A percentile compares a stretch with the other conserved stretches of the same genome.
Evolutionary conservation across 257 asterid genomes (phyloP).

Genomic region (Thymus quinquecostatus): DNA sequence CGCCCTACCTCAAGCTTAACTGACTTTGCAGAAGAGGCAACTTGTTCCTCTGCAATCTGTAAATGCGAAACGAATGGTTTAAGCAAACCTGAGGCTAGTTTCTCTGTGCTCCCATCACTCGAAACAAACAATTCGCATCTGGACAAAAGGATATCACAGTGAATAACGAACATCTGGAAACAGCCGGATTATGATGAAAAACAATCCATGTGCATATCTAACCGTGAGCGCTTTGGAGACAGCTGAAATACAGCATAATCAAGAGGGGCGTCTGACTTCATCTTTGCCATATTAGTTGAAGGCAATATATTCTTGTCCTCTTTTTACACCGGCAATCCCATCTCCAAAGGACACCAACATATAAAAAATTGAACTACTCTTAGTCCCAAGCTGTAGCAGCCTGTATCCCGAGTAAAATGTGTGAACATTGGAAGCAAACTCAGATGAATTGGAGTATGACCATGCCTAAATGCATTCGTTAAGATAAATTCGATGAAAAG

Average conservation of each 20-base stretch:
- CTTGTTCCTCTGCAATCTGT: constrained; percentile 76
- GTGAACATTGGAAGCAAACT: neutral
- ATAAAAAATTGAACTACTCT: neutral
- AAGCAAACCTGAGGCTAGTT: constrained; percentile 89
- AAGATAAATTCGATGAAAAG: neutral
- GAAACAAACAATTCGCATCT: constrained; percentile 91
- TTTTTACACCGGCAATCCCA: constrained; percentile 44
- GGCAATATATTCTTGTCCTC: constrained; percentile 29
- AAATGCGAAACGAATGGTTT: constrained; percentile 87
- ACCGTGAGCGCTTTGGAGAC: constrained; percentile 81
- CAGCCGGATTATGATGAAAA: constrained; percentile 8
- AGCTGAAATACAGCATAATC: constrained; percentile 89
- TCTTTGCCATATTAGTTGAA: constrained; percentile 39
- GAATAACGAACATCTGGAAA: constrained; percentile 28
- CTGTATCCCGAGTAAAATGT: constrained; percentile 10
- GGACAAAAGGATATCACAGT: constrained; percentile 39
- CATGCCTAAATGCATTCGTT: neutral
- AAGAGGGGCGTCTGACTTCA: constrained; percentile 69
- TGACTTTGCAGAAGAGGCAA: constrained; percentile 59
- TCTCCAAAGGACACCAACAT: constrained; percentile 17
- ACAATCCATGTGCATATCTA: constrained; percentile 30
- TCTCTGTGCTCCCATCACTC: constrained; percentile 77
- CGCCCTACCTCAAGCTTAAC: constrained; percentile 80
- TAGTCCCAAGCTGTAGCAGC: constrained; percentile 10
- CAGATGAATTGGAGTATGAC: neutral